These are phyloP conservation scores for Leccinum truebloodii DNA, from an alignment of 768 basidiomycete genomes.

Conservation along the genomic window DNA sequence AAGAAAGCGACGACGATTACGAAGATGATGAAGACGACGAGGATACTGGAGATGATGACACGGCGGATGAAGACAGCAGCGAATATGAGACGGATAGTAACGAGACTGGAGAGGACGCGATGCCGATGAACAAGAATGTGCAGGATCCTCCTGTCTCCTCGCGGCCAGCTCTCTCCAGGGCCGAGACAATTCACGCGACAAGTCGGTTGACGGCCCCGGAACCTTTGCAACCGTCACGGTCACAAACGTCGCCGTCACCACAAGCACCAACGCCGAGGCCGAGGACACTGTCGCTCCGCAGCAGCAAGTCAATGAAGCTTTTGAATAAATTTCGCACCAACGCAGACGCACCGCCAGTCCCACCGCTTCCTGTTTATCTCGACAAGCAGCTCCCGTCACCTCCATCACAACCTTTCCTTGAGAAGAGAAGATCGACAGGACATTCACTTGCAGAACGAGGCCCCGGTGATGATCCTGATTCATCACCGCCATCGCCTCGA, in stretches of 20 bases:
- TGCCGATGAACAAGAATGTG: conserved; percentile 12
- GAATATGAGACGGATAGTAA: conserved; percentile 34
- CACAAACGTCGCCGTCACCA: conserved; percentile 9
- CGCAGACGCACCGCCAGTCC: conserved; percentile 45
- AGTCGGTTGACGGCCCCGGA: conserved; percentile 1
- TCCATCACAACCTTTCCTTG: conserved; percentile 19
- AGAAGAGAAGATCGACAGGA: conserved; percentile 21
- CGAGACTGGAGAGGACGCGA: conserved; percentile 12
- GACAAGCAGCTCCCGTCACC: conserved; percentile 47
- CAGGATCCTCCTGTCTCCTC: conserved; percentile 1
- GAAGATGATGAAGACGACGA: conserved; percentile 41
- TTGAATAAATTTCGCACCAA: conserved; percentile 20
- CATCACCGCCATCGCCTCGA: conserved; percentile 12
- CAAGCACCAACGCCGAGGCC: conserved; percentile 8
- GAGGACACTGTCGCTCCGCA: conserved; percentile 48
- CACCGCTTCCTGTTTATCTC: conserved; percentile 33
- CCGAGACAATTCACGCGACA: conserved; percentile 1
- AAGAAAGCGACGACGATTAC: conserved; percentile 57
- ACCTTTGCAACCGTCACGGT: conserved; percentile 1
- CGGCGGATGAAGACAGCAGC: conserved; percentile 38
- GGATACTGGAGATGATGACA: conserved; percentile 42
- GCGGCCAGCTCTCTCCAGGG: background rate
- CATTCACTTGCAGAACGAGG: conserved; percentile 6
- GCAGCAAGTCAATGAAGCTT: conserved; percentile 47
- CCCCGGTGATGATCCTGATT: background rate